These are phyloP conservation scores for Arctostaphylos glauca DNA, from an alignment of 148 eudicot genomes.

Conservation along the genomic window DNA sequence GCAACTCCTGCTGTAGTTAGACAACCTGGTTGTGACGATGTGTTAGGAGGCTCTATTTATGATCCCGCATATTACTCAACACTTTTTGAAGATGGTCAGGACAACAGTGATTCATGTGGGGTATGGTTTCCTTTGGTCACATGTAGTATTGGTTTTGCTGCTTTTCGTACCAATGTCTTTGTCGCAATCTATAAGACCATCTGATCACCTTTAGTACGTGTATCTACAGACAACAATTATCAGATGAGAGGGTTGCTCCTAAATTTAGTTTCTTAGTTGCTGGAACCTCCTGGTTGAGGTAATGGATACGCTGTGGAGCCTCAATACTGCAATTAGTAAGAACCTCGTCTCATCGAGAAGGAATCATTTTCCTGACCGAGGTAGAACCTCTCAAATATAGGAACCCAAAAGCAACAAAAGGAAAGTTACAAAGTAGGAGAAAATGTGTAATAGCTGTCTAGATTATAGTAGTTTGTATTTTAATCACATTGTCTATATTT, in stretches of 20 bases:
- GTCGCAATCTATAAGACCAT: not conserved
- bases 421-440: not conserved
- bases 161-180: not conserved
- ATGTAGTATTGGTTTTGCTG: not conserved
- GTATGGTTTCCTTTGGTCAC: slow-evolving; percentile 34
- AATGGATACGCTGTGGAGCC: not conserved
- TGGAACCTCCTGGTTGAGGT: not conserved
- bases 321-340: not conserved
- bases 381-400: not conserved
- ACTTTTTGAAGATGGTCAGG: slow-evolving; percentile 65
- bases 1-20: slow-evolving; percentile 49
- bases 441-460: not conserved
- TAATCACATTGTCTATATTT: not conserved
- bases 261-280: not conserved
- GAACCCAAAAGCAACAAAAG: not conserved
- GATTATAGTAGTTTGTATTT: not conserved
- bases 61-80: slow-evolving; percentile 86
- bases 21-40: slow-evolving; percentile 61
- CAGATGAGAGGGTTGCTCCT: not conserved
- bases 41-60: slow-evolving; percentile 83
- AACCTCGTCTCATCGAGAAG: not conserved
- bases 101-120: slow-evolving; percentile 38
- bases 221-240: not conserved
- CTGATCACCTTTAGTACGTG: not conserved
- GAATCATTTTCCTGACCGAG: not conserved